Percentiles rank a stretch among this genome's conserved stretches.
Conservation (phyloP, 228 moss, liverwort and hornwort genomes). For the Sphagnum fallax region DNA sequence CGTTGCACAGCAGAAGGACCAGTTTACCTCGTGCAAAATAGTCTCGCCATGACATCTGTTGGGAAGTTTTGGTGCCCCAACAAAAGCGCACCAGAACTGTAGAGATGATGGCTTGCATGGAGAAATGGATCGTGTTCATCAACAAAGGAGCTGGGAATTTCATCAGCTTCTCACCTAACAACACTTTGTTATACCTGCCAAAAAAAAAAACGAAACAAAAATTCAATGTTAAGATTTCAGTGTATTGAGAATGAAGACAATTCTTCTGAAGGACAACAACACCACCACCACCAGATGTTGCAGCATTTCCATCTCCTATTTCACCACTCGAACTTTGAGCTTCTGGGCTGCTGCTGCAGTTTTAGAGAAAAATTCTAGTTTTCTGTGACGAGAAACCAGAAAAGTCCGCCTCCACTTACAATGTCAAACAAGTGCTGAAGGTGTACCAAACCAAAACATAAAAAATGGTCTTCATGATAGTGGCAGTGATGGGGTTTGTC, state of each 20-base stretch:
- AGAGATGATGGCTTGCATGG: constrained; percentile 88
- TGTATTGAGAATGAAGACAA: not conserved
- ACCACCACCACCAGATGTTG: not conserved
- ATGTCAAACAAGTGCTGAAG: constrained; percentile 75
- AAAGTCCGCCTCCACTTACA: constrained; percentile 46
- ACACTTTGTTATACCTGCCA: constrained; percentile 85
- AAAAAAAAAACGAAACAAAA: not conserved
- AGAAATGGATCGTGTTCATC: constrained; percentile 97
- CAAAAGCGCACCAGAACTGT: constrained; percentile 63
- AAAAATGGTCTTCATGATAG: constrained; percentile 60
- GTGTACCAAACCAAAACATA: constrained; percentile 76
- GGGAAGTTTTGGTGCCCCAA: constrained; percentile 51
- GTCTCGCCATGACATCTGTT: constrained; percentile 84
- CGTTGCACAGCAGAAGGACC: too few relatives aligned
- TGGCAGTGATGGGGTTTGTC: constrained; percentile 31
- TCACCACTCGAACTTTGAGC: too few relatives aligned
- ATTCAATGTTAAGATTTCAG: not conserved
- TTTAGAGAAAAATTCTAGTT: too few relatives aligned
- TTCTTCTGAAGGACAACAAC: not conserved
- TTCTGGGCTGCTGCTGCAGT: too few relatives aligned
- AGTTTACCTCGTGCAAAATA: constrained; percentile 73
- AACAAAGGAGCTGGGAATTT: constrained; percentile 91
- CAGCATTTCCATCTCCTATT: not conserved
- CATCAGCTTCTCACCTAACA: constrained; percentile 57
- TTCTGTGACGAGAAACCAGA: too few relatives aligned